Base-by-base conservation (phyloP, 2,329 filamentous ascomycete genomes). In the Sordariomycetes sp. region DNA sequence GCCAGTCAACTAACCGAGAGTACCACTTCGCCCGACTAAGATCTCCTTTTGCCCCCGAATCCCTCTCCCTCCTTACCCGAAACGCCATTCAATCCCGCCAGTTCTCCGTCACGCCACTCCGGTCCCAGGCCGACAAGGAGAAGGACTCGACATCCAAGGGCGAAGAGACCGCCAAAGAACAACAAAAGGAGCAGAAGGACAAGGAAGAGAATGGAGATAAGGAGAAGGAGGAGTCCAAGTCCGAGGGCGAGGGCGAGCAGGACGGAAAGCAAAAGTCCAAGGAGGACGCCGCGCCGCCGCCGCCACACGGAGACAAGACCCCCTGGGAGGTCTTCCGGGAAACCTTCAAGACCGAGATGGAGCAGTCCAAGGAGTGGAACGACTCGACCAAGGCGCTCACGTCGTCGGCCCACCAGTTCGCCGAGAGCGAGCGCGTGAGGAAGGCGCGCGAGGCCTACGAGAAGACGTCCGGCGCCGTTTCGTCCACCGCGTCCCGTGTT, bases 281-380 rank as follows among this genome's bases (percentile, higher is more conserved):
- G 60, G 79, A 86, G 69, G 80, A 85, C 69, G 83, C 89, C 65
- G 83, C 90, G 61, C 72, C 92, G 14, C 90, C 93, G 24, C 93
- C 92, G 16, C 93, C 92, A 22, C 94, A 99, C 69, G 94, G 94
- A 61, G 91, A 96, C 76, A 99, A 99, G 79, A 94, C 93, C 3
- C 94, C 94, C 58, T 97, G 94, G 92, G 90, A 97, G 71, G 94
- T 99, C 35, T 99, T 99, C 76, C 90, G 90, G 68, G 94, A 99
- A 69, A 99, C 94, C n/a, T 83, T 99, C 74, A 85, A 90, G 71
- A 81, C 80, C 59, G 94, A 99, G 74, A 96, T 99, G 75, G 91
- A 97, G 72, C 89, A 90, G 57, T 97, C 92, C 18, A 96, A 97
- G 70, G 94, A 99, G 72, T 99, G 94, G 94, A 96, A 99, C 68